Conservation (phyloP, 371 early-diverging fungal species). For the Saksenaea vasiformis region DNA sequence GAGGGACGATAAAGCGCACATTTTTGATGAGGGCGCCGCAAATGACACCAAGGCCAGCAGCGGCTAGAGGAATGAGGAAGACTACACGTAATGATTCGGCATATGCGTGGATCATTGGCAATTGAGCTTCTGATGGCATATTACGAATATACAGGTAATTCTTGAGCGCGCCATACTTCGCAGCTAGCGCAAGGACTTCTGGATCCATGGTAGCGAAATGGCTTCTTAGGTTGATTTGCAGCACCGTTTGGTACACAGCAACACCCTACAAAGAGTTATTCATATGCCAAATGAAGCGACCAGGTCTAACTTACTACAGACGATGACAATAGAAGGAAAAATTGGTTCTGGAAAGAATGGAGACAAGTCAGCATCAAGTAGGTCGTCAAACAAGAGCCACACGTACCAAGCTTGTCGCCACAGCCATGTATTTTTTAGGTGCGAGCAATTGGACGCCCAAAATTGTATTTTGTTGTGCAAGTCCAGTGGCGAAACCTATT, state of each 20-base stretch:
- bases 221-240: conserved; percentile 19
- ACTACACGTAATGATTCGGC: conserved; percentile 56
- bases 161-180: conserved; percentile 29
- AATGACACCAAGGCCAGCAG: conserved; percentile 57
- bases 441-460: conserved; percentile 63
- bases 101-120: conserved; percentile 56
- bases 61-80: conserved; percentile 60
- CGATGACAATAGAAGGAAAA: conserved; percentile 44
- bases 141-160: conserved; percentile 37
- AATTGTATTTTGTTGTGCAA: conserved; percentile 64
- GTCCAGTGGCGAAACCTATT: conserved; percentile 54
- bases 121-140: conserved; percentile 38
- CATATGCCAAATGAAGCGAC: not conserved
- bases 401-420: conserved; percentile 52
- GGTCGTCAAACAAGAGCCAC: too few relatives aligned
- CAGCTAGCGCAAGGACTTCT: conserved; percentile 20
- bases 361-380: not conserved
- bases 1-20: conserved; percentile 27
- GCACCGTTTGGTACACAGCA: conserved; percentile 41
- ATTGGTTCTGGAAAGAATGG: conserved; percentile 22
- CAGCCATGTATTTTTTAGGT: conserved; percentile 56
- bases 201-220: conserved; percentile 22
- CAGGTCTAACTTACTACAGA: conserved; percentile 17
- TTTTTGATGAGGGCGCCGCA: conserved; percentile 48
- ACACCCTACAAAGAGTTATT: conserved; percentile 21